phyloP scores from a whole-genome alignment of 2,329 filamentous ascomycete species.

The Beauveria scarabaeidicola region DNA sequence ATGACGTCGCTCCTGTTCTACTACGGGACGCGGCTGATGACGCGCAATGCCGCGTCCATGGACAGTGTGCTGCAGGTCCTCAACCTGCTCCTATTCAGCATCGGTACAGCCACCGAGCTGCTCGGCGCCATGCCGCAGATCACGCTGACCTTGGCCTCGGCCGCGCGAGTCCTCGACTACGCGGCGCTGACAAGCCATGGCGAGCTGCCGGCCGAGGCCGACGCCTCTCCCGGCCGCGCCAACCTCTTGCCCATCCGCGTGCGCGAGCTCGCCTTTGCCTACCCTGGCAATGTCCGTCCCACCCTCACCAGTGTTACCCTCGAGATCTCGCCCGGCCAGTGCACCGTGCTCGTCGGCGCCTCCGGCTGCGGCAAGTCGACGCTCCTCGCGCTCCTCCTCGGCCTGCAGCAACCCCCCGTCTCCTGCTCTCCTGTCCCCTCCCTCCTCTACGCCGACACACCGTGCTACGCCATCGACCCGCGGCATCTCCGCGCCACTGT shows the following conservation, averaged over 20 bases:
- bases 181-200: slow-evolving; percentile 23
- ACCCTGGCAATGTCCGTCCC: slow-evolving; percentile 42
- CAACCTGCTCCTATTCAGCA: slow-evolving; percentile 74
- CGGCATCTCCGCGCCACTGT: slow-evolving; percentile 51
- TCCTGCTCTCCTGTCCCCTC: slow-evolving; percentile 24
- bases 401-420: slow-evolving; percentile 46
- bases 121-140: slow-evolving; percentile 74
- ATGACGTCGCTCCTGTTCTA: slow-evolving; percentile 75
- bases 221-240: slow-evolving; percentile 14
- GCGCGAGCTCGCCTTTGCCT: slow-evolving; percentile 57
- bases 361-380: slow-evolving; percentile 93
- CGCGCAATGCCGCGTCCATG: slow-evolving; percentile 37
- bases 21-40: slow-evolving; percentile 62
- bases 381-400: slow-evolving; percentile 63
- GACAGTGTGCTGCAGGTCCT: slow-evolving; percentile 63
- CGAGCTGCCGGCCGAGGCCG: slow-evolving; percentile 39
- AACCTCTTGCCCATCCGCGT: slow-evolving; percentile 38
- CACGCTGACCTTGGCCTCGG: slow-evolving; percentile 62
- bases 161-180: slow-evolving; percentile 63
- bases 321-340: slow-evolving; percentile 51
- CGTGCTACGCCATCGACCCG: slow-evolving; percentile 52
- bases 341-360: slow-evolving; percentile 69
- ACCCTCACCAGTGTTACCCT: slow-evolving; percentile 60
- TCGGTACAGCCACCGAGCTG: slow-evolving; percentile 62
- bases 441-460: slow-evolving; percentile 49